A percentile compares a stretch with the other conserved stretches of the same genome.
Conservation (phyloP, 208 protist species). For the Porcisia hertigi region DNA sequence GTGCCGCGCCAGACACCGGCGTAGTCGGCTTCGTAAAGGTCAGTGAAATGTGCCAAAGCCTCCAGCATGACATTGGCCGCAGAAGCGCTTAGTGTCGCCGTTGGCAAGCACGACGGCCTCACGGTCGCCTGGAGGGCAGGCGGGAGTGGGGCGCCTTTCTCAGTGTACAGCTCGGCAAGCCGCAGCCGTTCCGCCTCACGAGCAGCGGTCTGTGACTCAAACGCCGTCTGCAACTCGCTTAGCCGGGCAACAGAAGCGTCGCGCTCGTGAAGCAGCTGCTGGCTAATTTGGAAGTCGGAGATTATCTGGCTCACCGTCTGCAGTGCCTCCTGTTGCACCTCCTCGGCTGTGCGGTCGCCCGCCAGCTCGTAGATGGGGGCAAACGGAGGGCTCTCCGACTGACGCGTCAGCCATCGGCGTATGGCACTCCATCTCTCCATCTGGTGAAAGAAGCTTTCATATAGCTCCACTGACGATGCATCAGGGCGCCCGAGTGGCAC, state of each 20-base stretch:
- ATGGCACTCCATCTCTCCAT: conserved; percentile 51
- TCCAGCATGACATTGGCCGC: conserved; percentile 40
- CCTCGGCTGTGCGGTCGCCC: conserved; percentile 42
- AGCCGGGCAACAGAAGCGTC: conserved; percentile 43
- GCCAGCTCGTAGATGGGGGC: conserved; percentile 64
- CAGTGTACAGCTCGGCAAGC: conserved; percentile 62
- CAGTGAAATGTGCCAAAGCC: conserved; percentile 37
- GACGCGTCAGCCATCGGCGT: conserved; percentile 45
- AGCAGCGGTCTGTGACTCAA: conserved; percentile 37
- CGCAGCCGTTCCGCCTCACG: conserved; percentile 75
- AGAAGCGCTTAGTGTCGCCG: conserved; percentile 8
- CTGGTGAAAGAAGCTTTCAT: conserved; percentile 70
- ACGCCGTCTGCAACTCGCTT: conserved; percentile 36
- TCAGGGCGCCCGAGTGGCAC: conserved; percentile 65
- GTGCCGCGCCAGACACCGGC: conserved; percentile 34
- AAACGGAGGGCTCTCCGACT: conserved; percentile 21
- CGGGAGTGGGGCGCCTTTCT: conserved; percentile 71
- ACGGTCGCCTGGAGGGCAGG: conserved; percentile 39
- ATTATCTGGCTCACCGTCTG: conserved; percentile 35
- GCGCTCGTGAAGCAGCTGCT: conserved; percentile 40
- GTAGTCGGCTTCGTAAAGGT: conserved; percentile 58
- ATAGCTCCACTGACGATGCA: conserved; percentile 62
- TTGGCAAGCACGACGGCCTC: conserved; percentile 16
- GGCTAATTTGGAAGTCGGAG: conserved; percentile 33
- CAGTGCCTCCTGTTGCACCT: conserved; percentile 34